A percentile compares a stretch with the other conserved stretches of the same genome.
phyloP scores from a whole-genome alignment of 305 asterid species.

The Fraxinus platypoda region DNA sequence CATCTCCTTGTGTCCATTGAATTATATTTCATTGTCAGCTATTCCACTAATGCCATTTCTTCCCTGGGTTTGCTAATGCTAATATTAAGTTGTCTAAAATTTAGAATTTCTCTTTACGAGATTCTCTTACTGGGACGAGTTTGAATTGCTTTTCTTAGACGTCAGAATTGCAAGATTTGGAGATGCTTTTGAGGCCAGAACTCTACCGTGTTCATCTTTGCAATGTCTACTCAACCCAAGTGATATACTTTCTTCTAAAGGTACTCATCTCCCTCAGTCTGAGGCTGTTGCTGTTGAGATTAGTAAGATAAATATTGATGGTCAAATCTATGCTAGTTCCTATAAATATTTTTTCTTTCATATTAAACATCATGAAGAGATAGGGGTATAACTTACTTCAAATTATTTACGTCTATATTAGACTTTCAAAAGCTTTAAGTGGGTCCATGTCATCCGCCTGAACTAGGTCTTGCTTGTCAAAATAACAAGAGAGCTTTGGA shows the following conservation, averaged over 20 bases:
- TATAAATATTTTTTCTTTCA: not conserved
- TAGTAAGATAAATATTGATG: not conserved
- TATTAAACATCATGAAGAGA: not conserved
- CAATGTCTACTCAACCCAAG: conserved; percentile 44
- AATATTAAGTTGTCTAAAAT: not conserved
- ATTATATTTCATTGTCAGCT: not conserved
- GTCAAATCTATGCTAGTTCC: not conserved
- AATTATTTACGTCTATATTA: not conserved
- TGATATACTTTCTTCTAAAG: conserved; percentile 47
- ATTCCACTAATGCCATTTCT: not conserved
- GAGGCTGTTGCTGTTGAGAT: not conserved
- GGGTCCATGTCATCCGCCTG: not conserved
- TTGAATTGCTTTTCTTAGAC: conserved; percentile 35
- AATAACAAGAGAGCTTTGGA: not conserved
- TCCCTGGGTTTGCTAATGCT: not conserved
- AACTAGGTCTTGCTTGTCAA: not conserved
- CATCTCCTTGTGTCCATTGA: not conserved
- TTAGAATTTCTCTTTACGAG: not conserved
- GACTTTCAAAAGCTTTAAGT: not conserved
- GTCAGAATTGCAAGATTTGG: conserved; percentile 58
- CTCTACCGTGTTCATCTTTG: conserved; percentile 59
- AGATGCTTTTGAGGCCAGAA: conserved; percentile 65
- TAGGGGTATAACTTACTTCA: not conserved
- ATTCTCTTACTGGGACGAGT: conserved; percentile 9
- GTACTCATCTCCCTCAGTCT: conserved; percentile 30